Percentiles rank a stretch among this genome's conserved stretches.
phyloP scores from a whole-genome alignment of 495 filamentous ascomycete species.

The Massariosphaeria phaeospora region DNA sequence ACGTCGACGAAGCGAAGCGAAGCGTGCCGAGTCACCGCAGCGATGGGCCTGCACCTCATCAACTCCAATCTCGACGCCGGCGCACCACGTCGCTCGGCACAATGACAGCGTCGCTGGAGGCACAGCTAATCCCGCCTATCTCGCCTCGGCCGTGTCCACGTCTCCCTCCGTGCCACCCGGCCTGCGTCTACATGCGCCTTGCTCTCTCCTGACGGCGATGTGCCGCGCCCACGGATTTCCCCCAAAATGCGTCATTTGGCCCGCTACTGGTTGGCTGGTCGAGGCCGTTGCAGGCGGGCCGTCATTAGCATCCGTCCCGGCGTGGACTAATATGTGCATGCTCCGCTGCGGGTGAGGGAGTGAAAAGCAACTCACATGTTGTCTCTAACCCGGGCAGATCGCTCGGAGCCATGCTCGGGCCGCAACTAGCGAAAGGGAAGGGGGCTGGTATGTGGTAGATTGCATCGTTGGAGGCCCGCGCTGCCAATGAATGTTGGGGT shows the following conservation, averaged over 20 bases:
- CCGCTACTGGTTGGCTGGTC: slow-evolving; percentile 3
- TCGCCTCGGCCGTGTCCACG: not conserved
- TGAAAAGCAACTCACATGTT: not conserved
- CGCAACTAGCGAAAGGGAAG: not conserved
- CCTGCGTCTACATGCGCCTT: not conserved
- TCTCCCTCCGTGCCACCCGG: not conserved
- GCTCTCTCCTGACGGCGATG: not conserved
- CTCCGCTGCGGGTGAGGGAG: not conserved
- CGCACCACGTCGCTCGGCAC: slow-evolving; percentile 5
- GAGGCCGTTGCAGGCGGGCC: slow-evolving; percentile 1
- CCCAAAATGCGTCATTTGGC: slow-evolving; percentile 5
- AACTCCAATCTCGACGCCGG: not conserved
- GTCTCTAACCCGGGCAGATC: not conserved
- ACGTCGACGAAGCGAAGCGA: too few relatives aligned
- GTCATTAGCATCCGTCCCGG: too few relatives aligned
- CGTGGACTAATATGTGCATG: not conserved
- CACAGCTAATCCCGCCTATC: not conserved
- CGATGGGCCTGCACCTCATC: too few relatives aligned
- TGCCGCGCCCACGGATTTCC: not conserved
- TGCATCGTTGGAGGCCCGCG: too few relatives aligned
- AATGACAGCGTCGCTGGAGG: slow-evolving; percentile 6
- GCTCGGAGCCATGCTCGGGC: not conserved
- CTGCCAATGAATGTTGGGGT: not conserved
- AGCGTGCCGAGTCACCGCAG: too few relatives aligned
- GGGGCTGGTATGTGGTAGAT: too few relatives aligned